Evolutionary conservation across 179 eudicot species (phyloP), one percentile per base, ranked within the genome.

Genomic region (Dionaea muscipula): DNA sequence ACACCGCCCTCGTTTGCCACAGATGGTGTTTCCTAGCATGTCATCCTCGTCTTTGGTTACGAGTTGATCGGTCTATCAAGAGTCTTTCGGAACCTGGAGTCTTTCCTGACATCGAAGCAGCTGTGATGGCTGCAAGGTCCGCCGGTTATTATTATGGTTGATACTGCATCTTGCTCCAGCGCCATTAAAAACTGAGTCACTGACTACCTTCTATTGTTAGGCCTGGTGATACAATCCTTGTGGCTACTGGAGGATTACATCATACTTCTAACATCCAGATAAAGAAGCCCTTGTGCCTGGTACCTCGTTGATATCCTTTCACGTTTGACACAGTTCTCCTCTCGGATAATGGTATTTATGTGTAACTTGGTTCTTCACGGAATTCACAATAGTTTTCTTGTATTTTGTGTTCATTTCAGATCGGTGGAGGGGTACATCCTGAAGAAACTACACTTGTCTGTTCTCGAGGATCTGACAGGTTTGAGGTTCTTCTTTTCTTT

Each of bases 1-100:
- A 86, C 84, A 76, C 98, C 68, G 98, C 98, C 78, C 98, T 87
- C 81, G 98, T 91, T 86, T 91, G 98, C 95, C 85, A 84, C 94
- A 91, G 95, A 91, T 91, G 98, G 98, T 71, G 66, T 54, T 91
- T 80, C 68, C 73, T 91, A 71, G 98, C 98, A 40, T 91, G 98
- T 58, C 98, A 91, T 67, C 98, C 98, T 57, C 94, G 84, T 25
- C 70, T 82, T 50, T 91, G 98, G 98, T 70, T 91, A 63, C 78
- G 98, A 56, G 98, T 91, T 35, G 98, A 86, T 67, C 79, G 86
- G 15, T 60, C 81, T 36, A 63, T 74, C 11, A 82, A 84, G 64
- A 80, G 71, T 37, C 22, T 58, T n/a, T 74, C 83, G 21, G 72
- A 78, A 59, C 80, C 87, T 28, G 85, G 87, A 55, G 91, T 80